Percentiles rank a stretch among this genome's conserved stretches.
Evolutionary conservation across 768 basidiomycete species (phyloP).

Genomic region (Kondoa subrosea): DNA sequence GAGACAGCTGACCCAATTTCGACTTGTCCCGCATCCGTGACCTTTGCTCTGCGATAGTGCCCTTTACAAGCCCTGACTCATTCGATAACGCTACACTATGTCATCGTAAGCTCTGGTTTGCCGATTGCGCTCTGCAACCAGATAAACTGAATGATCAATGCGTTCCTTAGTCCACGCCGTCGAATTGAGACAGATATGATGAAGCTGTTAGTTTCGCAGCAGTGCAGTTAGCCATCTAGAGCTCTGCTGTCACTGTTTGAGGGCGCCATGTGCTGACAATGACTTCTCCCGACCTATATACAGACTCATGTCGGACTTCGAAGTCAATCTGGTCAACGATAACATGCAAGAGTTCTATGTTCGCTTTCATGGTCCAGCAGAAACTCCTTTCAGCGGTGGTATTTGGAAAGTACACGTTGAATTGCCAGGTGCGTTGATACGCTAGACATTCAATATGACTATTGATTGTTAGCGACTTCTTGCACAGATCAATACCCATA

Average conservation of each 20-base stretch:
- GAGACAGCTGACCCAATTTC: too few species aligned
- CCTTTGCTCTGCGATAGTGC: too few species aligned
- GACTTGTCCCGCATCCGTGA: too few species aligned
- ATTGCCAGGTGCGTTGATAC: conserved; percentile 40
- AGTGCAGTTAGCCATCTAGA: conserved; percentile 3
- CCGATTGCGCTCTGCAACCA: too few species aligned
- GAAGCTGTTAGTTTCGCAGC: conserved; percentile 58
- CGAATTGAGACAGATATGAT: conserved; percentile 98
- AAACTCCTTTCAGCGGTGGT: conserved; percentile 94
- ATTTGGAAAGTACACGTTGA: conserved; percentile 99
- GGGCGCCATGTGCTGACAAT: too few species aligned
- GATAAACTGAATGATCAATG: too few species aligned
- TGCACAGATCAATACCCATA: conserved; percentile 82
- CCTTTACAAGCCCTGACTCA: too few species aligned
- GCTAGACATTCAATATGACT: neutral
- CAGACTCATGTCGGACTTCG: conserved; percentile 96
- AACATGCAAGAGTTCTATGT: conserved; percentile 99
- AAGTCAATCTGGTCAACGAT: conserved; percentile 92
- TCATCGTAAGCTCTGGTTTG: too few species aligned
- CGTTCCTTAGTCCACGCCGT: too few species aligned
- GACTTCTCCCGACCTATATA: too few species aligned
- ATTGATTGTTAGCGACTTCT: too few species aligned
- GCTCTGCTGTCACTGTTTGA: conserved; percentile 2
- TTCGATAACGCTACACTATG: too few species aligned
- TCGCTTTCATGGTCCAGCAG: conserved; percentile 76